Evolutionary conservation across 257 asterid species (phyloP).

Genomic region (Scutellaria minor): DNA sequence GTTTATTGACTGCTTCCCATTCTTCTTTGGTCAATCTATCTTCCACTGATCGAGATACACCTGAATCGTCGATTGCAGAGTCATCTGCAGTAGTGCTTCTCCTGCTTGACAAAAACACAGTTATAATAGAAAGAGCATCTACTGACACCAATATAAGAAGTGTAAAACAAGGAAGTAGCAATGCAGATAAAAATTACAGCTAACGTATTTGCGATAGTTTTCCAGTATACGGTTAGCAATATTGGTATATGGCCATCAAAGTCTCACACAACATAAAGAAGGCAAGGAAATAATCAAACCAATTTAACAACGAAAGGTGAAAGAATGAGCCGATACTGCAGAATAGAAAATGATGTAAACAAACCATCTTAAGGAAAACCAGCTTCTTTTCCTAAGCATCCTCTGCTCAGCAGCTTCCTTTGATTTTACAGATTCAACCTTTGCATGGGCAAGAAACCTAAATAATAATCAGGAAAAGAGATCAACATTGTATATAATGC

Average conservation of each 20-base stretch:
- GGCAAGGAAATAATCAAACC: slow-evolving; percentile 10
- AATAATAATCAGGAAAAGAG: slow-evolving; percentile 37
- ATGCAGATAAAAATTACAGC: slow-evolving; percentile 25
- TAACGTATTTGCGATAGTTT: slow-evolving; percentile 27
- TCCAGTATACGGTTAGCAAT: slow-evolving; percentile 7
- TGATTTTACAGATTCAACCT: slow-evolving; percentile 91
- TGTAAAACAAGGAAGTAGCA: slow-evolving; percentile 9
- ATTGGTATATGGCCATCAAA: slow-evolving; percentile 11
- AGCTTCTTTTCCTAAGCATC: slow-evolving; percentile 71
- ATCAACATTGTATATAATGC: slow-evolving; percentile 18
- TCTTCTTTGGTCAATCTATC: slow-evolving; percentile 91
- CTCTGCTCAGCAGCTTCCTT: slow-evolving; percentile 94
- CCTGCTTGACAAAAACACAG: slow-evolving; percentile 55
- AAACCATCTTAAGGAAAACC: slow-evolving; percentile 94
- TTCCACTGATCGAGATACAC: slow-evolving; percentile 66
- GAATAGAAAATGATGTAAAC: slow-evolving; percentile 35
- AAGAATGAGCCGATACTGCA: slow-evolving; percentile 21
- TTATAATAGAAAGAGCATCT: slow-evolving; percentile 26
- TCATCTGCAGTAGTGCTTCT: slow-evolving; percentile 65
- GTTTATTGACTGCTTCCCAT: slow-evolving; percentile 95
- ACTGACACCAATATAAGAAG: slow-evolving; percentile 16
- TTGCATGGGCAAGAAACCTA: slow-evolving; percentile 99
- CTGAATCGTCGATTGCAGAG: slow-evolving; percentile 55
- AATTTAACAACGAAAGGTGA: slow-evolving; percentile 18
- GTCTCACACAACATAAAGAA: slow-evolving; percentile 13